Percentiles rank a stretch among this genome's conserved stretches.
Conservation (phyloP, 2,329 filamentous ascomycete species). For the Endoconidiophora polonica region DNA sequence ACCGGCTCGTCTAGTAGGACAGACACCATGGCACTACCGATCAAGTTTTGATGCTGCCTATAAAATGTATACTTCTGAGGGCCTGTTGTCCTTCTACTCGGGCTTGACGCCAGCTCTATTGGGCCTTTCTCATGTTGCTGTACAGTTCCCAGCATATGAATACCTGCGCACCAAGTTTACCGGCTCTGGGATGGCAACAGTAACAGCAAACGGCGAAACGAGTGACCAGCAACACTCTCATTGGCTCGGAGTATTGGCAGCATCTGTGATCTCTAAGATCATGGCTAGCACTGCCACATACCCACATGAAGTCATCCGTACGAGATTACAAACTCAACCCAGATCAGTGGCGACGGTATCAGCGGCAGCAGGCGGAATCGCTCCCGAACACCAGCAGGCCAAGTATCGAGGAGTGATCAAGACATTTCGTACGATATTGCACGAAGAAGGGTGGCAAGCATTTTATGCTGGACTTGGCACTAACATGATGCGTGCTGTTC, state of each 20-base stretch:
- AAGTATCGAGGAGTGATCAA: constrained; percentile 65
- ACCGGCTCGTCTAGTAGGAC: constrained; percentile 36
- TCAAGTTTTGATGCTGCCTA: constrained; percentile 79
- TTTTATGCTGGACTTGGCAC: constrained; percentile 97
- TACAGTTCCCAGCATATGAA: constrained; percentile 94
- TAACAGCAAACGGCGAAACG: constrained; percentile 29
- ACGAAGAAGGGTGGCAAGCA: constrained; percentile 86
- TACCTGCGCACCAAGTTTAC: constrained; percentile 84
- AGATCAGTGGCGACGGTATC: constrained; percentile 38
- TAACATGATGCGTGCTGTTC: constrained; percentile 91
- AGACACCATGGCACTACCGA: constrained; percentile 77
- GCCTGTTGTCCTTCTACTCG: constrained; percentile 82
- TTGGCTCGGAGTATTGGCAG: constrained; percentile 68
- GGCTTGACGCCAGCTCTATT: constrained; percentile 83
- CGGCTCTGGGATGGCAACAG: constrained; percentile 69
- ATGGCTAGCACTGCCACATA: constrained; percentile 91
- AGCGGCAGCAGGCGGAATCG: constrained; percentile 26
- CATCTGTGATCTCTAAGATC: constrained; percentile 86
- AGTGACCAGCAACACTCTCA: constrained; percentile 26
- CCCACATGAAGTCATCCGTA: constrained; percentile 90
- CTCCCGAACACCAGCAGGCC: constrained; percentile 17
- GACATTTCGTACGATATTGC: constrained; percentile 70
- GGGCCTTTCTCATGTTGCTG: constrained; percentile 84
- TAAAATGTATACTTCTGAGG: constrained; percentile 91
- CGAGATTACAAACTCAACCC: constrained; percentile 83